Percentiles rank a stretch among this genome's conserved stretches.
phyloP scores from a whole-genome alignment of 768 basidiomycete species.

The Boletellus ananas region DNA sequence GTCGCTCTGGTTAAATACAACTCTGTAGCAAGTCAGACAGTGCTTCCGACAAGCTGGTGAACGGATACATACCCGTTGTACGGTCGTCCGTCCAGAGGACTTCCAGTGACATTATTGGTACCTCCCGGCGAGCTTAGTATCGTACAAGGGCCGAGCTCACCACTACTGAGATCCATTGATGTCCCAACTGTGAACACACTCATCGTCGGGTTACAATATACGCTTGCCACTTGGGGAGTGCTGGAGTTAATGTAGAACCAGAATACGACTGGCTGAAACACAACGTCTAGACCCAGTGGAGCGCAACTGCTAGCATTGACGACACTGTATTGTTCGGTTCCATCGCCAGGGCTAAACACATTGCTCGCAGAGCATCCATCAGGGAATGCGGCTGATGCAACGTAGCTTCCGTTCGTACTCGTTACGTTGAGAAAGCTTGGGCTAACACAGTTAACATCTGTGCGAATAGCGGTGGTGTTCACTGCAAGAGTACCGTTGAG shows the following conservation, averaged over 20 bases:
- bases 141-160: conserved; percentile 38
- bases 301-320: conserved; percentile 33
- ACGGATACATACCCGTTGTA: conserved; percentile 53
- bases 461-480: conserved; percentile 47
- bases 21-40: conserved; percentile 25
- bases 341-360: conserved; percentile 35
- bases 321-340: conserved; percentile 50
- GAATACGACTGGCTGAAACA: conserved; percentile 59
- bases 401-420: conserved; percentile 28
- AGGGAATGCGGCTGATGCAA: conserved; percentile 42
- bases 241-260: conserved; percentile 52
- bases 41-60: neutral
- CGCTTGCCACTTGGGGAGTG: conserved; percentile 40
- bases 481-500: conserved; percentile 52
- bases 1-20: conserved; percentile 36
- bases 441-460: conserved; percentile 45
- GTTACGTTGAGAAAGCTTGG: conserved; percentile 31
- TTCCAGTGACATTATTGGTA: conserved; percentile 51
- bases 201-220: conserved; percentile 59
- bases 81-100: conserved; percentile 40
- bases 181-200: conserved; percentile 41
- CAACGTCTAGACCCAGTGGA: conserved; percentile 29
- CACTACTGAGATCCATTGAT: conserved; percentile 41
- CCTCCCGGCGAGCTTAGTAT: conserved; percentile 26
- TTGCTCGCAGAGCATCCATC: conserved; percentile 43